These are phyloP conservation scores for Agapanthus africanus DNA, from an alignment of 106 monocot genomes.

Conservation along the genomic window DNA sequence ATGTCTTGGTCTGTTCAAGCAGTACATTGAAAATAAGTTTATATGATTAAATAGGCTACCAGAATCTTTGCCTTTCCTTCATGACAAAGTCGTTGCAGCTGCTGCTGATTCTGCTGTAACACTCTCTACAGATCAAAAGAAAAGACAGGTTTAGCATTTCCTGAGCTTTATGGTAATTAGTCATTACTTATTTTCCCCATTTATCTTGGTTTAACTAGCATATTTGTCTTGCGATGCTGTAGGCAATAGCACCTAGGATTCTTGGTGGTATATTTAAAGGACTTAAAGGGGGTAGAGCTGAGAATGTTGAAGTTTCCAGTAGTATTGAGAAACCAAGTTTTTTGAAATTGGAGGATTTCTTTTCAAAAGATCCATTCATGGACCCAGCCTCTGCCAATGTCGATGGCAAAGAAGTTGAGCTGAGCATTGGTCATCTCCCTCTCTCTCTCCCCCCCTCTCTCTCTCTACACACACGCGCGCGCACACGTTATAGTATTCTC, in stretches of 20 bases:
- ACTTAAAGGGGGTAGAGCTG: constrained; percentile 53
- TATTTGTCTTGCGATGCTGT: constrained; percentile 15
- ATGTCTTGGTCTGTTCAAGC: background rate
- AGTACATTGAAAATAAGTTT: background rate
- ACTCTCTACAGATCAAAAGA: constrained; percentile 46
- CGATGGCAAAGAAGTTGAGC: constrained; percentile 31
- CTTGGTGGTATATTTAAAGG: constrained; percentile 76
- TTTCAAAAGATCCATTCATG: constrained; percentile 51
- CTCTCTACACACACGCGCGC: constrained; percentile 1
- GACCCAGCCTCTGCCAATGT: background rate
- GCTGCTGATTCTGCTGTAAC: constrained; percentile 71
- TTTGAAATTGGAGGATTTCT: constrained; percentile 50
- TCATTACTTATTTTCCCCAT: background rate
- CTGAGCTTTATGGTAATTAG: background rate
- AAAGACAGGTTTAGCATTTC: constrained; percentile 45
- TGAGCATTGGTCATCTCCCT: constrained; percentile 56
- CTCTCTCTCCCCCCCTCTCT: constrained; percentile 18
- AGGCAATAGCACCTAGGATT: constrained; percentile 42
- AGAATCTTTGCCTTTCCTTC: constrained; percentile 84
- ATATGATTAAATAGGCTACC: constrained; percentile 48
- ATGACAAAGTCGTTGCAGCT: constrained; percentile 93
- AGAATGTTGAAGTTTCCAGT: constrained; percentile 26
- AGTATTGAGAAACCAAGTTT: constrained; percentile 9
- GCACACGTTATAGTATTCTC: background rate
- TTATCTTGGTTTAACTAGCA: background rate